Conservation (phyloP, 805 yeast genomes). For the Ogataea haglerorum region DNA sequence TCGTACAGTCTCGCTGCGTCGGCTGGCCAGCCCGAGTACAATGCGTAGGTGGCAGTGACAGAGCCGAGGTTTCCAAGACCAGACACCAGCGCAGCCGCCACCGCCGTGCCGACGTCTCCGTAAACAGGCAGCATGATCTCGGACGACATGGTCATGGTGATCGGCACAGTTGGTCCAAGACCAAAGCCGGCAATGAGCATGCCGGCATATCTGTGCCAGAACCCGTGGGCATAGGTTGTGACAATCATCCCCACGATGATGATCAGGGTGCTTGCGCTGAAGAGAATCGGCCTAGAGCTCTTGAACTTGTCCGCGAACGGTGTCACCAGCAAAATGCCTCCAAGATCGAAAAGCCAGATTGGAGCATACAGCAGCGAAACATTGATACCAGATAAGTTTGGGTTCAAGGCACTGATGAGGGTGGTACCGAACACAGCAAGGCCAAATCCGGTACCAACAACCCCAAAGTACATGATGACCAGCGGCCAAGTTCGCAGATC, state of each 20-base stretch:
- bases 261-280: conserved; percentile 57
- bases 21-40: conserved; percentile 84
- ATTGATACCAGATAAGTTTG: conserved; percentile 58
- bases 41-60: conserved; percentile 80
- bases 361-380: conserved; percentile 82
- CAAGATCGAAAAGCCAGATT: conserved; percentile 82
- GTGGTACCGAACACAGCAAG: conserved; percentile 83
- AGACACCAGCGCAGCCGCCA: conserved; percentile 75
- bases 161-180: conserved; percentile 88
- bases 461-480: conserved; percentile 86
- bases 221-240: conserved; percentile 66
- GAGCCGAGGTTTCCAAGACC: conserved; percentile 88
- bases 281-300: conserved; percentile 56
- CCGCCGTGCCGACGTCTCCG: conserved; percentile 85
- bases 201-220: conserved; percentile 81
- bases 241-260: conserved; percentile 75
- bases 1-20: conserved; percentile 59
- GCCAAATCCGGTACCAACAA: conserved; percentile 88
- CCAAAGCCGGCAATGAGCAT: conserved; percentile 81
- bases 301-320: conserved; percentile 75
- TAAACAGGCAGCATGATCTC: conserved; percentile 67
- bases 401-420: conserved; percentile 62
- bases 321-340: conserved; percentile 68
- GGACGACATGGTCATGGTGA: conserved; percentile 78
- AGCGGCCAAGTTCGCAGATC: conserved; percentile 79